Base-by-base conservation (phyloP, 352 stramenopile species). In the Nothophytophthora sp. region DNA sequence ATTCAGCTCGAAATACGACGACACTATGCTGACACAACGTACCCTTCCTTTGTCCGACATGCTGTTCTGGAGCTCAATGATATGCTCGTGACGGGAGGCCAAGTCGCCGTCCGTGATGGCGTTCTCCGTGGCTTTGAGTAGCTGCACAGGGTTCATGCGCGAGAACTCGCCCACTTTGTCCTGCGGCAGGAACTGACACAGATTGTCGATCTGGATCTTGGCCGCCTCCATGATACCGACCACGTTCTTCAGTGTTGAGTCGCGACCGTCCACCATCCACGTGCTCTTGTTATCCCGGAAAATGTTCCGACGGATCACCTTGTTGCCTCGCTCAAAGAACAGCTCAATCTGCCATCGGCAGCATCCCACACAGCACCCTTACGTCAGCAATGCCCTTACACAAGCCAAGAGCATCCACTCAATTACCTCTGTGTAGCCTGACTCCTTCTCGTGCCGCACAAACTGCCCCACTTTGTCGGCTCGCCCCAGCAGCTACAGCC, bases 161-260 rank as follows among this genome's bases (percentile, higher is more conserved):
- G 86, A 92, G 46, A 96, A 96, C 58, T 96, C 84, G 43, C 86
- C 84, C 15, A 96, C 96, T 65, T 96, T 97, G 60, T 99, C 96
- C 67, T 99, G 97, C 2, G 97, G 97, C 19, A 99, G 65, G 57
- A 99, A 99, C 37, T 98, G 98, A 52, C 96, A 99, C 27, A 99
- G 76, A 60, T 99, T 99, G 68, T 98, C 93, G 62, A 99, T 96
- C 54, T 97, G 82, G 54, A 99, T 99, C 29, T 94, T 83, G n/a
- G 90, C 73, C 13, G 73, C 59, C 30, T 86, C 60, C 49, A 98
- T 95, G 5, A 98, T 51, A 12, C 88, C 65, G 6, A 60, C 67
- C 22, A 96, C 69, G 10, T 78, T 72, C 51, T 88, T 91, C 4
- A 89, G 73, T 34, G 77, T 88, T 23, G 75, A 60, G 39, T 90